Evolutionary conservation across 2,329 filamentous ascomycete genomes (phyloP), one percentile per base, ranked within the genome.

Genomic region (Diaporthe sp.): DNA sequence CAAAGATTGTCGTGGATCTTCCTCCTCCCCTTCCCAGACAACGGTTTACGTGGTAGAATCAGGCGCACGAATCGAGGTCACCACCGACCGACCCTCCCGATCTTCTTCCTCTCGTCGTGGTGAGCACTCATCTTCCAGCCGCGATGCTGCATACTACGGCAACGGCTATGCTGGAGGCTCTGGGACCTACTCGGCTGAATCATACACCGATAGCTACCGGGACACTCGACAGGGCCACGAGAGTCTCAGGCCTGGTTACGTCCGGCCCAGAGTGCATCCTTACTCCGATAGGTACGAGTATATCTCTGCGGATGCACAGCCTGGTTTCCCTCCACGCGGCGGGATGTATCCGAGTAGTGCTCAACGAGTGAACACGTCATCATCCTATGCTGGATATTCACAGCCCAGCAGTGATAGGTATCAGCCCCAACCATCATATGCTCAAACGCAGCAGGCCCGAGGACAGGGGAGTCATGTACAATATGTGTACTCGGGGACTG

Each of bases 21-120:
- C 54, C 3, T 30, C 47, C 3, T 7, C n/a, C 13, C 4, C 47
- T 2, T 7, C n/a, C 13, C 4, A 60, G 19, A 57, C 15, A 25
- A 60, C 42, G 3, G 54, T 71, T 5, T 60, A 71, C 38, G 54
- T 71, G 13, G 13, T 5, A 1, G 54, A 71, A 12, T 60, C 67
- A 4, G 67, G 67, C 28, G 35, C 57, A 5, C 38, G 52, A 1
- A 38, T 71, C 38, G 54, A 71, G 28, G 68, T 71, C 54, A 71
- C 17, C 8, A 35, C 30, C 22, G 64, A 54, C 2, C 15, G 10
- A 19, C 22, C 22, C 3, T 35, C 42, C 25, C 4, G 25, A 17
- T 30, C 25, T 38, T 52, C 42, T 22, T n/a, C n/a, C n/a, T 19
- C 33, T 7, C n/a, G 35, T 9, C 45, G 15, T 35, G 15, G 8